A percentile compares a stretch with the other conserved stretches of the same genome.
These are phyloP conservation scores for Rhizomucor pusillus DNA, from an alignment of 371 early-diverging fungal genomes.

Conservation along the genomic window DNA sequence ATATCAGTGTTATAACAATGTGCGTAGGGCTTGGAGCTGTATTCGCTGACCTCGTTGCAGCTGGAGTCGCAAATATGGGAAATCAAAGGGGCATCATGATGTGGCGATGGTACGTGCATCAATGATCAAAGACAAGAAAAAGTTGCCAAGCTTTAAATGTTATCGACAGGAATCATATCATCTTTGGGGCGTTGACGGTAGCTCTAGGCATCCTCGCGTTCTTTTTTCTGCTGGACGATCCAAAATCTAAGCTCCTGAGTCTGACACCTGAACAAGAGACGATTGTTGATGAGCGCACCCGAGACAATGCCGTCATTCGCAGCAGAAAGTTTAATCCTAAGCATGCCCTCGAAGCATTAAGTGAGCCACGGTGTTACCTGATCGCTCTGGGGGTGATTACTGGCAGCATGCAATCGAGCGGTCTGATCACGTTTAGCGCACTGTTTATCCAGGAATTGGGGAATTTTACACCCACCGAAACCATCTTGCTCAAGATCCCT, in stretches of 20 bases:
- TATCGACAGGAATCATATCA: constrained; percentile 39
- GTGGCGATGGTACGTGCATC: constrained; percentile 19
- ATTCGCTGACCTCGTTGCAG: constrained; percentile 23
- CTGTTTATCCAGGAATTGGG: constrained; percentile 30
- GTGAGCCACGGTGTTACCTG: constrained; percentile 31
- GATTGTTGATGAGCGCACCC: constrained; percentile 32
- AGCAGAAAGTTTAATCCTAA: constrained; percentile 16
- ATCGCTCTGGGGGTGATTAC: constrained; percentile 15
- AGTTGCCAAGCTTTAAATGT: too few species aligned
- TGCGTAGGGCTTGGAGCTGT: constrained; percentile 24
- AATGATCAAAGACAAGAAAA: too few species aligned
- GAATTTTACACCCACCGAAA: constrained; percentile 23
- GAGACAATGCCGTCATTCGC: constrained; percentile 34
- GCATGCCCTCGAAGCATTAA: constrained; percentile 30
- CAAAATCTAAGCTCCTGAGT: constrained; percentile 16
- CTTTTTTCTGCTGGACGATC: constrained; percentile 30
- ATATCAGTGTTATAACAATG: constrained; percentile 22
- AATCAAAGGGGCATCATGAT: constrained; percentile 13
- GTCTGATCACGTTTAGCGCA: constrained; percentile 30
- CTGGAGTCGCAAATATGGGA: constrained; percentile 27
- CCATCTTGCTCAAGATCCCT: constrained; percentile 36
- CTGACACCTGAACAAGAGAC: constrained; percentile 29
- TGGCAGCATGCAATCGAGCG: constrained; percentile 31
- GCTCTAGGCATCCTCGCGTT: constrained; percentile 25
- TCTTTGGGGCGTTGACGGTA: constrained; percentile 32